Evolutionary conservation across 768 basidiomycete species (phyloP), one percentile per base, ranked within the genome.

Genomic region (Rhodotorula graminis): DNA sequence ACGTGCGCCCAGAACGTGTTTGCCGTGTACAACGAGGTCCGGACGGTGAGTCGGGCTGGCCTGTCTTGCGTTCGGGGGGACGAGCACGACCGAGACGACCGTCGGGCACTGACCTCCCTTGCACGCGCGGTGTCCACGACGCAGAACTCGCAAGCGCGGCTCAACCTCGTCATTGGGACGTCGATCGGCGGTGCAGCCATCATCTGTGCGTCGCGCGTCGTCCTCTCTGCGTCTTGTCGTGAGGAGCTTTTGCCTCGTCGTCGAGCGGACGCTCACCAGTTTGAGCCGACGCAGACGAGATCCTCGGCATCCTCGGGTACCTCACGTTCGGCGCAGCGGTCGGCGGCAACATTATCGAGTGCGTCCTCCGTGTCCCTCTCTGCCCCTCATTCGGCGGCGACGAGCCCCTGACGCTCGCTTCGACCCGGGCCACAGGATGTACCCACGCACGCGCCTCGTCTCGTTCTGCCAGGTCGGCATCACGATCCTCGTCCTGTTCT

Each of bases 391-490:
- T 37, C 37, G 5, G 7, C 53, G 12, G 50, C 29, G 33, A 46
- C 62, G 50, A 7, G 67, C 53, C 47, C 44, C 52, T 49, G 14
- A 65, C 53, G 1, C n/a, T 4, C 25, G 42, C n/a, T 18, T 47
- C 2, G 27, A 37, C 46, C 18, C 52, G 69, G n/a, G n/a, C n/a
- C n/a, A n/a, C 67, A 67, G 68, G 37, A 72, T 81, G 78, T 61
- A 80, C 79, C 78, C 77, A 12, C 93, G 91, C 0, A 93, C 93
- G 50, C 82, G 94, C 55, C 92, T 96, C 82, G 90, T 99, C 75
- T 93, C 95, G 46, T 78, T 94, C 69, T 95, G 95, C 16, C 92
- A 96, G 78, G 82, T 95, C 18, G 96, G 94, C 19, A 96, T 99
- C 80, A 90, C 92, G 52, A 82, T 91, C 59, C 85, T 95, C 40